Evolutionary conservation across 441 rosid species (phyloP), one percentile per base, ranked within the genome.

Genomic region (Gossypium armourianum): DNA sequence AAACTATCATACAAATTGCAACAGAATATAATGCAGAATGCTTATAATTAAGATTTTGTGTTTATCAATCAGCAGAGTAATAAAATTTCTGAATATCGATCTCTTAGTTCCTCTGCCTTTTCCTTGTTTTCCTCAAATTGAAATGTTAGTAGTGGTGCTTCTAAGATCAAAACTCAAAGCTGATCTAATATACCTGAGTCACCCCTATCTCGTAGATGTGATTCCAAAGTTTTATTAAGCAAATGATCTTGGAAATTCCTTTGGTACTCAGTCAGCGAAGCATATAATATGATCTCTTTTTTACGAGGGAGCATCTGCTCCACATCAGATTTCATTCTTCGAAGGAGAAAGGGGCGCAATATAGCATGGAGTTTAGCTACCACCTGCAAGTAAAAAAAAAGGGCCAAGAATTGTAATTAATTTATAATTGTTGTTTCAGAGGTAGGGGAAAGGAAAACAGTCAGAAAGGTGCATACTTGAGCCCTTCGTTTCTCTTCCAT

Each of bases 341-440:
- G 88, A 53, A 95, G 95, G 78, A 95, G 93, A 81, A 95, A 95
- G 4, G 99, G 99, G 9, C 97, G 96, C 76, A 95, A 78, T 72
- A 95, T 95, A 71, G 84, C 85, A 83, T 95, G 99, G 61, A 95
- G 97, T 80, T 95, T 95, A 12, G 89, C 88, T 23, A 95, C 93
- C 75, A 90, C 90, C 99, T 95, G 83, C 50, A 77, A 17, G 63
- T 57, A 66, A 24, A 1, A 15, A 62, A 63, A 64, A 47, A 2
- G 36, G 36, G 6, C 5, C 43, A 65, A 66, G 29, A 66, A 66
- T 15, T 16, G 4, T 23, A 7, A 2, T 3, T 64, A 21, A 26
- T 6, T 24, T 66, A 4, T 26, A 49, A 50, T 6, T 15, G 2
- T 66, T 24, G 8, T 66, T 50, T 50, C 1, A 28, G 13, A 2